phyloP scores from a whole-genome alignment of 2,329 filamentous ascomycete genomes.

The Parafenestella ontariensis region DNA sequence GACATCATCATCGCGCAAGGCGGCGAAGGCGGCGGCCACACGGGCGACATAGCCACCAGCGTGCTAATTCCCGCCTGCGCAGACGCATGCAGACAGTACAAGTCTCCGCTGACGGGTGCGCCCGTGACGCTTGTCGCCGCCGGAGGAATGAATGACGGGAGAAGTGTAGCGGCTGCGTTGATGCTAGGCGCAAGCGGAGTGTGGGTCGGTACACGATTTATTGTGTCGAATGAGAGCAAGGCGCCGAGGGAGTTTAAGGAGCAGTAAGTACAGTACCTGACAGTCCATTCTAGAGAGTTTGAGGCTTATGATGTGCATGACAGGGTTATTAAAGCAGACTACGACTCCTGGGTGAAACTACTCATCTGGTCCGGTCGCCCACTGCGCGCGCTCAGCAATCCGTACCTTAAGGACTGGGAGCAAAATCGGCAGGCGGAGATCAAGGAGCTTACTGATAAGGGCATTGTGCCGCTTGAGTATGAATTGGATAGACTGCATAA shows the following conservation, averaged over 20 bases:
- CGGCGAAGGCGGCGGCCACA: slow-evolving; percentile 39
- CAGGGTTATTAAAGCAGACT: slow-evolving; percentile 27
- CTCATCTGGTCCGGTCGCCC: slow-evolving; percentile 34
- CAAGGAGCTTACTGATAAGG: slow-evolving; percentile 27
- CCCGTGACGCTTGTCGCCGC: slow-evolving; percentile 33
- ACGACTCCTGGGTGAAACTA: slow-evolving; percentile 31
- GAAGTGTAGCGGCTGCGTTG: slow-evolving; percentile 32
- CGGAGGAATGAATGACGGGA: slow-evolving; percentile 35
- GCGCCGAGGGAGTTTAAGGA: slow-evolving; percentile 27
- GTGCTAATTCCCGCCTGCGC: slow-evolving; percentile 37
- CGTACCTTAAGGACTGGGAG: slow-evolving; percentile 37
- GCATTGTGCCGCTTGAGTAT: slow-evolving; percentile 29
- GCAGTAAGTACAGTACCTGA: no score
- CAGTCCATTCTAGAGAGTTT: no score
- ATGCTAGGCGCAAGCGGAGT: slow-evolving; percentile 38
- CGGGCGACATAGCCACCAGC: slow-evolving; percentile 38
- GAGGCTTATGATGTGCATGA: no score
- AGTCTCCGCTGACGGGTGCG: slow-evolving; percentile 27
- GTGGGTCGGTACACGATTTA: slow-evolving; percentile 39
- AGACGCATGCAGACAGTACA: slow-evolving; percentile 34
- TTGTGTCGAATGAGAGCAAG: slow-evolving; percentile 27
- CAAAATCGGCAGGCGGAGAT: slow-evolving; percentile 33
- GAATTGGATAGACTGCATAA: slow-evolving; percentile 34
- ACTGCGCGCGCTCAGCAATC: slow-evolving; percentile 28
- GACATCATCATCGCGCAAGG: slow-evolving; percentile 41